Evolutionary conservation across 2,329 filamentous ascomycete genomes (phyloP), one percentile per base, ranked within the genome.

Genomic region (Sporothrix sp.): DNA sequence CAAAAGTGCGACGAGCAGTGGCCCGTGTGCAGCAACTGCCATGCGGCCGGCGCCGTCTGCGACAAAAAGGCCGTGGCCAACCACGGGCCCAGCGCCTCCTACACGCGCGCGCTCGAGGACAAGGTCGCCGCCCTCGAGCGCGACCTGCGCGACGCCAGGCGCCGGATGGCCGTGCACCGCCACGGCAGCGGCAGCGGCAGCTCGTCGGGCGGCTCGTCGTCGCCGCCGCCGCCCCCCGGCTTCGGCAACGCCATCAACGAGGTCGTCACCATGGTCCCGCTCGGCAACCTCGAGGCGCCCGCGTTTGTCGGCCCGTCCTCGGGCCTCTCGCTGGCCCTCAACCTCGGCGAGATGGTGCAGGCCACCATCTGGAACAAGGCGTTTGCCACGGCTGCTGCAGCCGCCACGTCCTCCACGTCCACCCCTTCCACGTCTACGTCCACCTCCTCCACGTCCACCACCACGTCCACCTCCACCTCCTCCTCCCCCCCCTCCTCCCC

Each of bases 351-450:
- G 46, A 75, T 76, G 70, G 72, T 75, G 8, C 72, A 75, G 56
- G 70, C 71, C 0, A 75, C 72, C 16, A 71, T 75, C 1, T 75
- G 72, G 73, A 74, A 74, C 44, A 74, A 75, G 54, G 69, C 71
- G 40, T 43, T 2, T 25, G 30, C 4, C 27, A 43, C 36, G 16
- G 36, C 2, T 10, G 11, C 11, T 4, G 7, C 2, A 60, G 75
- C 21, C 33, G 33, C 18, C 9, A 52, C 18, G 23, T 32, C 21
- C n/a, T 28, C 37, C 10, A 33, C 20, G 30, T 9, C 37, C 18
- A n/a, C n/a, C n/a, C n/a, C n/a, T n/a, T n/a, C n/a, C n/a, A n/a
- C n/a, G n/a, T n/a, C n/a, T n/a, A n/a, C n/a, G n/a, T n/a, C n/a
- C n/a, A n/a, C n/a, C n/a, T n/a, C n/a, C n/a, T n/a, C n/a, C n/a